A percentile compares a stretch with the other conserved stretches of the same genome.
Conservation (phyloP, 129 eudicot genomes). For the Flaveria ramosissima region DNA sequence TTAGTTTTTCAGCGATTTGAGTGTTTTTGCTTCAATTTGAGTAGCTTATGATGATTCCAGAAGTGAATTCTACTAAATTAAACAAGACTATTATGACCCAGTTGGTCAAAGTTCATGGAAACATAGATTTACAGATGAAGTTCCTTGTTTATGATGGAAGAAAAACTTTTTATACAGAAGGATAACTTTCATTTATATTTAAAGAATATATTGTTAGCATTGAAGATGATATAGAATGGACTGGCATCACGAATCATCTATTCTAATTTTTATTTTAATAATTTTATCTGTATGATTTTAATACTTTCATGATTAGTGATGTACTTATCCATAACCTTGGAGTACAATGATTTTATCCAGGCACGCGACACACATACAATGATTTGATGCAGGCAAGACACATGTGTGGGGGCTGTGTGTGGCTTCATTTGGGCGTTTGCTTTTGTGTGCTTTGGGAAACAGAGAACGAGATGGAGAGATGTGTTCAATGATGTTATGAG, state of each 20-base stretch:
- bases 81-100: conserved; percentile 59
- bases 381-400: no score
- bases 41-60: conserved; percentile 62
- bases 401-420: no score
- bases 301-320: no score
- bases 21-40: not conserved
- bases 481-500: no score
- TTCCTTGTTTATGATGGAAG: conserved; percentile 79
- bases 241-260: conserved; percentile 48
- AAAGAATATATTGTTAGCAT: conserved; percentile 43
- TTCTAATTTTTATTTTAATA: not conserved
- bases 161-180: conserved; percentile 63
- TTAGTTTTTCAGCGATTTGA: not conserved
- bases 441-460: no score
- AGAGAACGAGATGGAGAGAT: no score
- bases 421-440: no score
- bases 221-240: conserved; percentile 48
- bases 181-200: conserved; percentile 52
- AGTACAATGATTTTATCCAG: no score
- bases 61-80: conserved; percentile 52
- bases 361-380: no score
- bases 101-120: conserved; percentile 54
- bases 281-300: no score
- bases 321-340: no score
- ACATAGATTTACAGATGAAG: conserved; percentile 57